Conservation (phyloP, 208 protist species). For the Tritrichomonas musculus region DNA sequence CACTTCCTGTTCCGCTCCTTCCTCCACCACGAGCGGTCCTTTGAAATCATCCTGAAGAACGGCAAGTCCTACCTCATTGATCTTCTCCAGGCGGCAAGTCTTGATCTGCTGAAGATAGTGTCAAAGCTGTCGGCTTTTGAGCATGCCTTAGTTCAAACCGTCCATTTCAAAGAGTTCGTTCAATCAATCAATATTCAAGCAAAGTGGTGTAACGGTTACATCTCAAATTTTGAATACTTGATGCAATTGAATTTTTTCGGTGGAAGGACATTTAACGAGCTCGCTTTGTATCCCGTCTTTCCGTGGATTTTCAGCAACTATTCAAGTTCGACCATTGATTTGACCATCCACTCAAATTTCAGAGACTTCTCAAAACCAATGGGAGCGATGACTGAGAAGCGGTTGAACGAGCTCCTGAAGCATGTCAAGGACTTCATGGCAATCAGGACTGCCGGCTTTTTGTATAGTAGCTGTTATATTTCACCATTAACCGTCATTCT, state of each 20-base stretch:
- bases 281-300: background rate
- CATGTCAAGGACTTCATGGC: background rate
- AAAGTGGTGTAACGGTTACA: background rate
- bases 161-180: background rate
- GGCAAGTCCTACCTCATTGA: background rate
- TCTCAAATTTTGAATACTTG: background rate
- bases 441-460: background rate
- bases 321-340: background rate
- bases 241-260: background rate
- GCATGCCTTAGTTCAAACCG: background rate
- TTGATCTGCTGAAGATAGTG: background rate
- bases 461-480: background rate
- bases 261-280: background rate
- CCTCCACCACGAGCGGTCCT: background rate
- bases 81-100: background rate
- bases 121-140: background rate
- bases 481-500: background rate
- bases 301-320: background rate
- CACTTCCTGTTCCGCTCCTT: background rate
- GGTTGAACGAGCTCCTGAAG: background rate
- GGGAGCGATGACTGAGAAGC: background rate
- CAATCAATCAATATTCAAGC: background rate
- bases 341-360: background rate
- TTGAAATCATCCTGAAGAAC: background rate
- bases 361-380: background rate